Conservation (phyloP, 176 grass and related monocot genomes). For the Areca catechu region DNA sequence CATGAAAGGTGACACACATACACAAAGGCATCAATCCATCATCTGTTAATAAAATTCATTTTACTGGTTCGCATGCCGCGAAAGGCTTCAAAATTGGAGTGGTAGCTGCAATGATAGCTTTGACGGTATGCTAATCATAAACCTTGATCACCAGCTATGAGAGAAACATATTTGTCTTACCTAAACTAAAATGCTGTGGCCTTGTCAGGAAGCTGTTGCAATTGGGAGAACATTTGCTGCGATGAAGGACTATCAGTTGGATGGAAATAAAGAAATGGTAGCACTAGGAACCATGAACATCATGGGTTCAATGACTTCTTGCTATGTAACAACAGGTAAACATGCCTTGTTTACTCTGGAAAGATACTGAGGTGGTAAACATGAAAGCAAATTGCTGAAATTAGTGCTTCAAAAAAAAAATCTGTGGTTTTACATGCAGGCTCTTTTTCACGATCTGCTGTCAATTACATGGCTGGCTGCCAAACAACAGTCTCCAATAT, state of each 20-base stretch:
- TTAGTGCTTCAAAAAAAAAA: too few relatives aligned
- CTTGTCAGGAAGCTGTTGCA: constrained; percentile 74
- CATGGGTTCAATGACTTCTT: constrained; percentile 87
- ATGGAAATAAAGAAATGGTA: constrained; percentile 99
- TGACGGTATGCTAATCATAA: constrained; percentile 45
- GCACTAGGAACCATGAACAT: constrained; percentile 94
- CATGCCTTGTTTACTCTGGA: too few relatives aligned
- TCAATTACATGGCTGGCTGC: constrained; percentile 96
- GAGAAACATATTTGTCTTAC: not conserved
- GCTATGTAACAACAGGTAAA: constrained; percentile 79
- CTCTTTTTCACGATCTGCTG: constrained; percentile 90
- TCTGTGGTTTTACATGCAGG: constrained; percentile 30
- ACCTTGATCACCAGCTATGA: too few relatives aligned
- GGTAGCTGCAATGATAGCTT: constrained; percentile 57
- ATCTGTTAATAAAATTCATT: constrained; percentile 59
- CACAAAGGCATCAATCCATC: constrained; percentile 82
- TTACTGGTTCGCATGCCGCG: constrained; percentile 52
- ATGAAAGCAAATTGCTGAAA: too few relatives aligned
- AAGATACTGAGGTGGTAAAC: too few relatives aligned
- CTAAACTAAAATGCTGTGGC: not conserved
- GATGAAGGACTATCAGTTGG: constrained; percentile 78
- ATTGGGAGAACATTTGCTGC: constrained; percentile 98
- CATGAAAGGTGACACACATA: constrained; percentile 60
- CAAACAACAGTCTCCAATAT: constrained; percentile 73
- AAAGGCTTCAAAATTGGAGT: constrained; percentile 91